Percentiles rank a stretch among this genome's conserved stretches.
Evolutionary conservation across 805 yeast species (phyloP).

Genomic region (Nakazawaea peltata): DNA sequence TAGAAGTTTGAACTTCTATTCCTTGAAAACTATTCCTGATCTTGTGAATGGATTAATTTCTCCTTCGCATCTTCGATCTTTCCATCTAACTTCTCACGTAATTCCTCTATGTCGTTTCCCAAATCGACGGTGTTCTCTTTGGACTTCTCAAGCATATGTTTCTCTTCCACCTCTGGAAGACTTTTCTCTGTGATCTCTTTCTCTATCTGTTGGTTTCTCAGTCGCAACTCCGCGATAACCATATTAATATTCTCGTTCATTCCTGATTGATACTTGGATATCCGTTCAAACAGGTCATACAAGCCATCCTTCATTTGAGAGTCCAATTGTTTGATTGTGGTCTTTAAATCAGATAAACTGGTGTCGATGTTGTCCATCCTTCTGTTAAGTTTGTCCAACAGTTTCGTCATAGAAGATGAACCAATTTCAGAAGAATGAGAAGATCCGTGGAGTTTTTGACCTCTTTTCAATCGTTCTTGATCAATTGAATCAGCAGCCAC

Average conservation of each 20-base stretch:
- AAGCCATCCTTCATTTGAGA: conserved; percentile 2
- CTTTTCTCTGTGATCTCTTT: no score
- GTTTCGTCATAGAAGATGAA: no score
- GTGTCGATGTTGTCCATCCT: conserved; percentile 9
- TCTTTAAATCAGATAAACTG: conserved; percentile 2
- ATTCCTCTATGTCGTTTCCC: background rate
- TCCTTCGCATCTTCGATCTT: conserved; percentile 1
- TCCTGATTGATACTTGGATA: conserved; percentile 5
- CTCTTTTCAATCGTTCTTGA: no score
- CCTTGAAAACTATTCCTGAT: no score
- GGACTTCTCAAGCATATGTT: no score
- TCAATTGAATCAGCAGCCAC: background rate
- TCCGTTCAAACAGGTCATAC: conserved; percentile 3
- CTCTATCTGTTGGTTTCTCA: no score
- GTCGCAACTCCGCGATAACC: conserved; percentile 2
- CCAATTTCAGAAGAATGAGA: no score
- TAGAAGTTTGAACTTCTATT: no score
- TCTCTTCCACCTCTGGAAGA: no score
- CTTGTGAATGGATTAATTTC: no score
- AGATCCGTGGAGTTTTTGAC: background rate
- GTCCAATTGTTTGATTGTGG: conserved; percentile 2
- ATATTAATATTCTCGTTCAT: conserved; percentile 4
- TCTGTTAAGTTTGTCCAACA: background rate
- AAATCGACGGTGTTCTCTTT: background rate
- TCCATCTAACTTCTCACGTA: background rate